These are phyloP conservation scores for Gigaspora rosea DNA, from an alignment of 192 early-diverging fungal species.

Conservation along the genomic window DNA sequence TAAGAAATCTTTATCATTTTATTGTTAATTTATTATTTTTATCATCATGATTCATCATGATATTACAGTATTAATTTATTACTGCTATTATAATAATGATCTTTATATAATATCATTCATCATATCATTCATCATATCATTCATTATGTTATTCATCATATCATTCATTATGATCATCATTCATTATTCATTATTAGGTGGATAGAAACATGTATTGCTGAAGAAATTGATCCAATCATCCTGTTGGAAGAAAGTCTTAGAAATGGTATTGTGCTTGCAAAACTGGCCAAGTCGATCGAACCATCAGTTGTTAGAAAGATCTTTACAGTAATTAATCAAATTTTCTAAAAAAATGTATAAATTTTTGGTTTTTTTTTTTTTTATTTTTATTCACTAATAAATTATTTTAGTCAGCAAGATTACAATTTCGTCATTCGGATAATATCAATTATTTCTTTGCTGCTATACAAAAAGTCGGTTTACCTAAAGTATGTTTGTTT, in stretches of 20 bases:
- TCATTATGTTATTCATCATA: not conserved
- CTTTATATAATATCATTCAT: too few relatives aligned
- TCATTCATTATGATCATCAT: too few relatives aligned
- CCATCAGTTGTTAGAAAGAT: conserved; percentile 86
- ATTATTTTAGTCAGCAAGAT: conserved; percentile 62
- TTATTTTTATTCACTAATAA: not conserved
- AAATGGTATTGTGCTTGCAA: conserved; percentile 91
- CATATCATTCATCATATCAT: too few relatives aligned
- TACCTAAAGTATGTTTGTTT: conserved; percentile 69
- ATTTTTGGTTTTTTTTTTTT: not conserved
- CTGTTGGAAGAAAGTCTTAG: conserved; percentile 87
- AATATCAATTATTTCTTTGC: conserved; percentile 95
- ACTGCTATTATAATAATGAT: too few relatives aligned
- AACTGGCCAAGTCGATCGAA: conserved; percentile 81
- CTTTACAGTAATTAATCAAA: conserved; percentile 59
- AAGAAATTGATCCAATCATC: conserved; percentile 77
- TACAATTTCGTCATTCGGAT: conserved; percentile 94
- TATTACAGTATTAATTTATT: too few relatives aligned
- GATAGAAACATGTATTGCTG: conserved; percentile 91
- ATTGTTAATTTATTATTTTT: too few relatives aligned
- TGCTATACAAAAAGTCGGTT: conserved; percentile 73
- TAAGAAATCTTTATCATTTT: too few relatives aligned
- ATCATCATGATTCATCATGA: too few relatives aligned
- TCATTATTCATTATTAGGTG: conserved; percentile 55
- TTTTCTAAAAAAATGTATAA: not conserved